phyloP scores from a whole-genome alignment of 768 basidiomycete species.

The Pisolithus microcarpus region DNA sequence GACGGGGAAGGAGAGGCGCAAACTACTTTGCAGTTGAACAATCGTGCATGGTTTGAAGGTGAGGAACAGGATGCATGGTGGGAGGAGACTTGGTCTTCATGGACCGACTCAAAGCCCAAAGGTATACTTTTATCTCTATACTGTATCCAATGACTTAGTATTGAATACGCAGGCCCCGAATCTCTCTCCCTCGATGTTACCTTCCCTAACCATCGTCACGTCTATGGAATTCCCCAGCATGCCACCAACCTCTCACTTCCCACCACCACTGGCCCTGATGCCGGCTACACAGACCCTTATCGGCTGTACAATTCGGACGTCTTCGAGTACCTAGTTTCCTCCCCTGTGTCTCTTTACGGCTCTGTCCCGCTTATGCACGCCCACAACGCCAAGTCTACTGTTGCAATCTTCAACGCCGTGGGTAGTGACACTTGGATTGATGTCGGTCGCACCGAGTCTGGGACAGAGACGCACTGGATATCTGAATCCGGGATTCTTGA shows the following conservation, averaged over 20 bases:
- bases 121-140: conserved; percentile 39
- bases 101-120: conserved; percentile 94
- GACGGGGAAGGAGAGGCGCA: conserved; percentile 37
- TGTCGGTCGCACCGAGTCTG: conserved; percentile 60
- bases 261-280: conserved; percentile 71
- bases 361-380: conserved; percentile 92
- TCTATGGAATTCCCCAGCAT: conserved; percentile 96
- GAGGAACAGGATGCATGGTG: conserved; percentile 77
- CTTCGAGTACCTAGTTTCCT: conserved; percentile 87
- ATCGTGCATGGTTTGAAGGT: conserved; percentile 82
- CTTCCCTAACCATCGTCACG: conserved; percentile 85
- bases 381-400: conserved; percentile 79
- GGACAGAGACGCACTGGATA: conserved; percentile 92
- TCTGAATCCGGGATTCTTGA: conserved; percentile 97
- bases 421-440: conserved; percentile 96
- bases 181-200: conserved; percentile 86
- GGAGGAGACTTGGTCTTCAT: conserved; percentile 81
- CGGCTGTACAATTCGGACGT: conserved; percentile 93
- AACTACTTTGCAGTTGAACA: conserved; percentile 45
- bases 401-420: conserved; percentile 82
- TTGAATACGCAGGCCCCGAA: conserved; percentile 69
- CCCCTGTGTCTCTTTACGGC: conserved; percentile 79
- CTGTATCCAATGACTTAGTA: background rate
- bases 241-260: conserved; percentile 87
- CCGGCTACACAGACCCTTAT: conserved; percentile 84